A percentile compares a stretch with the other conserved stretches of the same genome.
These are phyloP conservation scores for Daedalea quercina DNA, from an alignment of 768 basidiomycete species.

Conservation along the genomic window DNA sequence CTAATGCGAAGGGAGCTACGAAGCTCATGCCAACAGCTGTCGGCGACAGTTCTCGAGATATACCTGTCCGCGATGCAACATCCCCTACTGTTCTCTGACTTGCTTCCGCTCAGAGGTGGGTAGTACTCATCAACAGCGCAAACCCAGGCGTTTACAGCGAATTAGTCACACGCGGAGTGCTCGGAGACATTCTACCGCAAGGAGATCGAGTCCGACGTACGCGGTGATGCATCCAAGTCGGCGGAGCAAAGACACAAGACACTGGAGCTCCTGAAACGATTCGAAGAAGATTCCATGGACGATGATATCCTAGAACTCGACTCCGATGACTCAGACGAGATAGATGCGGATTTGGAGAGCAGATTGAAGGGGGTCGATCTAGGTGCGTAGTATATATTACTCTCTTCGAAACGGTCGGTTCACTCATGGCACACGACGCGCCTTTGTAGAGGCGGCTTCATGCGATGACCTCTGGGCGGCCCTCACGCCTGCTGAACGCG, in stretches of 20 bases:
- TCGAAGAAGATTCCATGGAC: conserved; percentile 54
- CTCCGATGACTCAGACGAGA: conserved; percentile 31
- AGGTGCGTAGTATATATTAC: conserved; percentile 32
- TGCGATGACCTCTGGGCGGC: conserved; percentile 54
- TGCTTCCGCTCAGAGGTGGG: conserved; percentile 75
- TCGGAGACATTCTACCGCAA: conserved; percentile 80
- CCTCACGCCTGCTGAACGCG: conserved; percentile 52
- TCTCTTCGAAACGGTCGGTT: not conserved
- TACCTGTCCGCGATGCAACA: conserved; percentile 76
- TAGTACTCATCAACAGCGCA: conserved; percentile 1
- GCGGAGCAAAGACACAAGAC: conserved; percentile 55
- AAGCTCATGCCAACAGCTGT: conserved; percentile 42
- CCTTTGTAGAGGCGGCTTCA: conserved; percentile 42
- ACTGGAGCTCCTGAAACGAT: conserved; percentile 62
- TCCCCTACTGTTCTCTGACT: conserved; percentile 70
- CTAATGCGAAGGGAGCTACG: not conserved
- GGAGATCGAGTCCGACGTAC: conserved; percentile 62
- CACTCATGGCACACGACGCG: not conserved
- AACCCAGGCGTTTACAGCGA: conserved; percentile 2
- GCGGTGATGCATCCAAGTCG: conserved; percentile 45
- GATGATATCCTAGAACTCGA: conserved; percentile 24
- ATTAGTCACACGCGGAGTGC: conserved; percentile 57
- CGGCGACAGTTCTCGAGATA: conserved; percentile 71
- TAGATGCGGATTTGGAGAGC: conserved; percentile 37
- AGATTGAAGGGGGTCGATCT: conserved; percentile 56